Conservation (phyloP, 176 grass and related monocot genomes). For the Oryza officinalis region DNA sequence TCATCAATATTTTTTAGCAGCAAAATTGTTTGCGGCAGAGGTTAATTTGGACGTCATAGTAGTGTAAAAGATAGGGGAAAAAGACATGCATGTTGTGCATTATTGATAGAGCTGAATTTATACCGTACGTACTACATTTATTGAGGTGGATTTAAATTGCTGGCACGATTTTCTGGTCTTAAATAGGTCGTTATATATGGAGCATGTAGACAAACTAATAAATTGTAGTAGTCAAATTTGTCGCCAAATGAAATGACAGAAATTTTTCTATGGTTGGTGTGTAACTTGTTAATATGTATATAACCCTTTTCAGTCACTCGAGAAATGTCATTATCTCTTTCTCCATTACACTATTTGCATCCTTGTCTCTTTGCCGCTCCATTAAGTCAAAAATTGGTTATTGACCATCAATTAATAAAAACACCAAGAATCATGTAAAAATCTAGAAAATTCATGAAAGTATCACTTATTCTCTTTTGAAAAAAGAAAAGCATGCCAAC, state of each 20-base stretch:
- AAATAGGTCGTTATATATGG: not conserved
- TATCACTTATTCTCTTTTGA: not conserved
- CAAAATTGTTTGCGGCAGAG: not conserved
- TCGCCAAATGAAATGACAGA: not conserved
- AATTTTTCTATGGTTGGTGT: not conserved
- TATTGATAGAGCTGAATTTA: not conserved
- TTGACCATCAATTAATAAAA: not conserved
- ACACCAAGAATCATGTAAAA: not conserved
- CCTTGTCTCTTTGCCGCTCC: not conserved
- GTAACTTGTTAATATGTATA: too few species aligned
- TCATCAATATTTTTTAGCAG: not conserved
- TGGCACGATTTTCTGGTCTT: not conserved
- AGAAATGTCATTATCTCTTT: not conserved
- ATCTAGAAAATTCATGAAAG: not conserved
- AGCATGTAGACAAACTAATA: too few species aligned
- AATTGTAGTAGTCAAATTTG: not conserved
- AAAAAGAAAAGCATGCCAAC: too few species aligned
- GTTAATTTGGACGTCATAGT: not conserved
- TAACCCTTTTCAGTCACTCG: not conserved
- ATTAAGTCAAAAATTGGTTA: not conserved
- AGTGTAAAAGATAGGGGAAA: conserved; percentile 21
- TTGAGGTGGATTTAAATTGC: not conserved
- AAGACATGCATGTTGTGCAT: not conserved
- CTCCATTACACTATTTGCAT: not conserved
- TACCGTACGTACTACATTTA: not conserved